Conservation (phyloP, 139 green algal genomes). For the Astrephomene gubernaculifera region DNA sequence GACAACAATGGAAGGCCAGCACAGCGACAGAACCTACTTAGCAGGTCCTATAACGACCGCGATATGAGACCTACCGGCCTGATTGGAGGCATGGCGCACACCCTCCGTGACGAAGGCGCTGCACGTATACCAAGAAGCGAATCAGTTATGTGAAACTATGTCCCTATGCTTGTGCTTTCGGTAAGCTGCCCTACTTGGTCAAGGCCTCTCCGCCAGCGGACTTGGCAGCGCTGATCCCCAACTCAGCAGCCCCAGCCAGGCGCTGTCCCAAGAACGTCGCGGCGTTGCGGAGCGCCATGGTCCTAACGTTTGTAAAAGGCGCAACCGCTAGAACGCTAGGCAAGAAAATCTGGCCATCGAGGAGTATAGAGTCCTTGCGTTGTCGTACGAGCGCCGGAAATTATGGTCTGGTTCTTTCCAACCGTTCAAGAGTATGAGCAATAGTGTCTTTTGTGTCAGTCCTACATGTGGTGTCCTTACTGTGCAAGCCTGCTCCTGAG, state of each 20-base stretch:
- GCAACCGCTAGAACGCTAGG: constrained; percentile 2
- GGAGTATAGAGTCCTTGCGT: too few relatives aligned
- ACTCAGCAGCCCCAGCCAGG: constrained; percentile 12
- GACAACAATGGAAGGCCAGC: too few relatives aligned
- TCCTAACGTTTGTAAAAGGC: background rate
- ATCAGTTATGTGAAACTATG: background rate
- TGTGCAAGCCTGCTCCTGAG: too few relatives aligned
- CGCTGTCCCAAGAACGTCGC: constrained; percentile 32
- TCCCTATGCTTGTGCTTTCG: background rate
- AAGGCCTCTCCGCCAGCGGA: constrained; percentile 21
- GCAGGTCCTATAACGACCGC: background rate
- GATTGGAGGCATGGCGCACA: constrained; percentile 68
- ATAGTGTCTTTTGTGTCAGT: too few relatives aligned
- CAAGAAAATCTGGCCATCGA: too few relatives aligned
- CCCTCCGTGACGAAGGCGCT: constrained; percentile 41
- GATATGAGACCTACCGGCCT: constrained; percentile 54
- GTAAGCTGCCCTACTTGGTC: constrained; percentile 15
- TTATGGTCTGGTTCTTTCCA: too few relatives aligned
- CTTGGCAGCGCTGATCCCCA: constrained; percentile 39
- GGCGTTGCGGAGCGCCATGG: constrained; percentile 43
- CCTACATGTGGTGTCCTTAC: too few relatives aligned
- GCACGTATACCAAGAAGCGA: background rate
- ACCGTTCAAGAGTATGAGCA: too few relatives aligned
- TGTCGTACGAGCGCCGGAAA: too few relatives aligned
- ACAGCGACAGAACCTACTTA: background rate